Evolutionary conservation across 805 yeast species (phyloP).

Genomic region (Metschnikowia corniflorae): DNA sequence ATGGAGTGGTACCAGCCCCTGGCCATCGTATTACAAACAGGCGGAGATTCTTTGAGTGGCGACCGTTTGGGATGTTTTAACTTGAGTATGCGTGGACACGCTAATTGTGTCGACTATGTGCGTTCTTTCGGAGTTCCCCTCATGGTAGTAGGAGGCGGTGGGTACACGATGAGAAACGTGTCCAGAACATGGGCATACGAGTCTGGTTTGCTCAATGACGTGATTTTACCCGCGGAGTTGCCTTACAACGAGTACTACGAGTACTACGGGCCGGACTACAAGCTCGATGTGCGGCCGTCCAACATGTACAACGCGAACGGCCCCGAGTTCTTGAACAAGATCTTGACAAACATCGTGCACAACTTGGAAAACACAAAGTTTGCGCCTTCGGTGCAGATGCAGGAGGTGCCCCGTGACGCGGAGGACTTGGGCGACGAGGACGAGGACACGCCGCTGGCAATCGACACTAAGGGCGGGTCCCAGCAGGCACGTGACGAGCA

Average conservation of each 20-base stretch:
- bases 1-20: conserved; percentile 91
- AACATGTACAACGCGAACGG: conserved; percentile 96
- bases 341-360: conserved; percentile 68
- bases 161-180: conserved; percentile 96
- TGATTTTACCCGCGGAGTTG: conserved; percentile 67
- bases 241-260: conserved; percentile 97
- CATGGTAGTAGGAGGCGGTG: conserved; percentile 97
- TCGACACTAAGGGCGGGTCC: conserved; percentile 90
- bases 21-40: conserved; percentile 96
- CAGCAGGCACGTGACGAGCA: conserved; percentile 75
- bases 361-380: conserved; percentile 87
- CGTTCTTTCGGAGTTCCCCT: conserved; percentile 83
- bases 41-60: conserved; percentile 95
- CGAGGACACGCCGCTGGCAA: conserved; percentile 75
- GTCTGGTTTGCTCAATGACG: conserved; percentile 81
- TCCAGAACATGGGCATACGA: conserved; percentile 95
- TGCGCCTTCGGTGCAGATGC: conserved; percentile 96
- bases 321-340: conserved; percentile 85
- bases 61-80: conserved; percentile 96
- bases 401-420: conserved; percentile 82
- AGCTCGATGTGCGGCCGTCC: conserved; percentile 89
- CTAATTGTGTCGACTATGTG: conserved; percentile 88
- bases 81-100: conserved; percentile 90
- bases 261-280: conserved; percentile 95
- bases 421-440: conserved; percentile 85